Evolutionary conservation across 108 stramenopile species (phyloP), one percentile per base, ranked within the genome.

Genomic region (Skeletonema potamos): DNA sequence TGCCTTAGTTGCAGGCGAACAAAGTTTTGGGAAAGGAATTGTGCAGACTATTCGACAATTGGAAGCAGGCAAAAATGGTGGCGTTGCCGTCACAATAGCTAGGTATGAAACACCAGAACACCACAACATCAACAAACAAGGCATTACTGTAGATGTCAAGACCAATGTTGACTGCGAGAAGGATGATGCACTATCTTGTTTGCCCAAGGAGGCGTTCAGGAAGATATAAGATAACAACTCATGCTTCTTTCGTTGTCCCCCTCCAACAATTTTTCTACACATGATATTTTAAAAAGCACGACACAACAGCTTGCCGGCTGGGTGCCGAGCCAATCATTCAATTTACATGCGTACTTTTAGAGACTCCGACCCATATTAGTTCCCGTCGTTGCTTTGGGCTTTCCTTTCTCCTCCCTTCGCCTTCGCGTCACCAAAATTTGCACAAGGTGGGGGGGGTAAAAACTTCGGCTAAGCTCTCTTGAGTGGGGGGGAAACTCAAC

Each of bases 1-100:
- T 32, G 94, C 90, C 36, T 66, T 94, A 0, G 73, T 81, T 13
- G 92, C 84, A 27, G 90, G 90, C 22, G 87, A 92, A 37, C 70
- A 90, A 59, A 93, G 91, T 29, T 97, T 92, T 81, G 96, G 96
- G 37, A 97, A 97, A 83, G 96, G 96, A 5, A 84, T 95, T 20
- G 88, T 97, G 10, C 96, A 97, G 76, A 97, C 92, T 1, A 85
- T 95, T 67, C 89, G 87, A 4, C 75, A 74, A 27, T 61, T 92
- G 28, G 83, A 82, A 13, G 77, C 84, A 24, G 67, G 61, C 1
- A 67, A 81, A 11, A 95, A 93, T 77, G 95, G 92, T 0, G 93
- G 93, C 15, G 83, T 97, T 48, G 89, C 93, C 26, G 94, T 97
- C 10, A 97, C 96, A 7, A 83, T 95, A 22, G 94, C 94, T 22